Percentiles rank a stretch among this genome's conserved stretches.
Conservation (phyloP, 805 yeast genomes). For the Zygotorulaspora danielsina region DNA sequence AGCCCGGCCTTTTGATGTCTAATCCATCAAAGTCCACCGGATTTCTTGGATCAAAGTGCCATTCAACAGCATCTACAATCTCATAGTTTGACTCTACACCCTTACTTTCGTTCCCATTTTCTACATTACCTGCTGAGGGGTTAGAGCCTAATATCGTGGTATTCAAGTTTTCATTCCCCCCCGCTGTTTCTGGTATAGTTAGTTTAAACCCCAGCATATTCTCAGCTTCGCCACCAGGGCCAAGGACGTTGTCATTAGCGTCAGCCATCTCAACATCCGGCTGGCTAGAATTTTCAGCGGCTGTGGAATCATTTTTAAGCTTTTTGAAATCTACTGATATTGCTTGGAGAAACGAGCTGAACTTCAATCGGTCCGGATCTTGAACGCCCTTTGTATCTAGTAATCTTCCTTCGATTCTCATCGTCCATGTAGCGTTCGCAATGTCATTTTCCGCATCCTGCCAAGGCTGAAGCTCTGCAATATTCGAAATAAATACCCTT, state of each 20-base stretch:
- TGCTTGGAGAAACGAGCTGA: slow-evolving; percentile 77
- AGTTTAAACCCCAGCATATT: slow-evolving; percentile 11
- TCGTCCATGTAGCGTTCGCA: slow-evolving; percentile 65
- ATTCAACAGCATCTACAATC: slow-evolving; percentile 55
- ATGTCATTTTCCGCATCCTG: slow-evolving; percentile 39
- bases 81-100: slow-evolving; percentile 3
- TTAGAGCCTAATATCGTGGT: slow-evolving; percentile 23
- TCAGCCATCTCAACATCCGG: slow-evolving; percentile 15
- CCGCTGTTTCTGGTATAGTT: slow-evolving; percentile 18
- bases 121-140: neutral
- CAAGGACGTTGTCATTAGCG: slow-evolving; percentile 3
- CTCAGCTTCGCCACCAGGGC: neutral
- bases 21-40: slow-evolving; percentile 76
- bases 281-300: slow-evolving; percentile 9
- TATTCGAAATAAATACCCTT: slow-evolving; percentile 78
- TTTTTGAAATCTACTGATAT: slow-evolving; percentile 69
- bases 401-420: slow-evolving; percentile 82
- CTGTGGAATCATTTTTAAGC: slow-evolving; percentile 7
- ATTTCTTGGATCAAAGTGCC: slow-evolving; percentile 69
- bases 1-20: slow-evolving; percentile 79
- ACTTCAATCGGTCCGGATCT: slow-evolving; percentile 51
- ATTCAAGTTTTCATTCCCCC: slow-evolving; percentile 35
- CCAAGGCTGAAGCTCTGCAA: slow-evolving; percentile 88
- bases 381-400: slow-evolving; percentile 49
- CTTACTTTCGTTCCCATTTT: neutral